phyloP scores from a whole-genome alignment of 176 grass and related monocot species.

The Secale cereale region DNA sequence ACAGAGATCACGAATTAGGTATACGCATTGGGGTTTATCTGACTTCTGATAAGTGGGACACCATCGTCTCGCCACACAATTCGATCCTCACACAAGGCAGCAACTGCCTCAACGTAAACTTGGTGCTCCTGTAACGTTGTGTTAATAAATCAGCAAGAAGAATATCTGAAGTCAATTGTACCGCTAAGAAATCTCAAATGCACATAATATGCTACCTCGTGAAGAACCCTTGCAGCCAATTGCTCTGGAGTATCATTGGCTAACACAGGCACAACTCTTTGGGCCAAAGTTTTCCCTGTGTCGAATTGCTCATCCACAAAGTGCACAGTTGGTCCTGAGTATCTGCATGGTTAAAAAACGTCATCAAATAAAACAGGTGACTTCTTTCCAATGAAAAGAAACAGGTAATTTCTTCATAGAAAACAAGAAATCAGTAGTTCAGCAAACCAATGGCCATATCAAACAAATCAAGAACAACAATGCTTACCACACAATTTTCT shows the following conservation, averaged over 20 bases:
- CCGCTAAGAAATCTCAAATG: not conserved
- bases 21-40: slow-evolving; percentile 37
- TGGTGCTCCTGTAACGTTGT: slow-evolving; percentile 53
- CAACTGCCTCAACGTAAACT: slow-evolving; percentile 81
- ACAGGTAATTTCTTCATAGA: not conserved
- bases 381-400: not conserved
- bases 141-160: not conserved
- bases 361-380: not conserved
- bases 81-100: slow-evolving; percentile 71
- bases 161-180: not conserved
- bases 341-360: slow-evolving; percentile 22
- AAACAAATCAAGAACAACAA: slow-evolving; percentile 4
- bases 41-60: slow-evolving; percentile 47
- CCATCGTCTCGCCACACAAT: slow-evolving; percentile 79
- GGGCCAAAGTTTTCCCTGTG: slow-evolving; percentile 44
- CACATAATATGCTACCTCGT: slow-evolving; percentile 37
- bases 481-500: not conserved
- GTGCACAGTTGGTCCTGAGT: slow-evolving; percentile 47
- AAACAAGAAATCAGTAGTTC: not conserved
- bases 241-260: slow-evolving; percentile 42
- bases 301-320: slow-evolving; percentile 65
- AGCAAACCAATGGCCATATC: not conserved
- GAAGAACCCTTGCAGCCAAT: slow-evolving; percentile 57
- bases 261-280: slow-evolving; percentile 35
- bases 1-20: slow-evolving; percentile 18